phyloP scores from a whole-genome alignment of 78 protist genomes.

The Dictyostelium purpureum region DNA sequence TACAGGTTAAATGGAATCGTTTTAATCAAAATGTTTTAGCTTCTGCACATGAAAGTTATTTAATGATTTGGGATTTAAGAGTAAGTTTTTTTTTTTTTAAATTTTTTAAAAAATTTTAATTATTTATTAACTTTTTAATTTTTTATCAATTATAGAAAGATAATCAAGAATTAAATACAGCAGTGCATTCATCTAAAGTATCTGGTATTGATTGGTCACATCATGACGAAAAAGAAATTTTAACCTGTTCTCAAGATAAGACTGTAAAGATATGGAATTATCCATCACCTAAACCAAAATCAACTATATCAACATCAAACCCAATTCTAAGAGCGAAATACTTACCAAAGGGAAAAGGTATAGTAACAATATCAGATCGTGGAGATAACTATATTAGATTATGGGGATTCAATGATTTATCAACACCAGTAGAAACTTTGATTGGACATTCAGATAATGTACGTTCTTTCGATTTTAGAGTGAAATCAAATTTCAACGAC shows the following conservation, averaged over 20 bases:
- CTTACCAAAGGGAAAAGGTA: conserved; percentile 69
- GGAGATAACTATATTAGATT: conserved; percentile 71
- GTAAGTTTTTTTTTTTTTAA: background rate
- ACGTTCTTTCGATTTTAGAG: conserved; percentile 63
- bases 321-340: conserved; percentile 75
- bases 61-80: conserved; percentile 82
- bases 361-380: conserved; percentile 71
- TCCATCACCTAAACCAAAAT: conserved; percentile 20
- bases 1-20: conserved; percentile 80
- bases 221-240: conserved; percentile 37
- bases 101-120: background rate
- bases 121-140: background rate
- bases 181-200: conserved; percentile 71
- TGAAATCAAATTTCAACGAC: background rate
- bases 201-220: conserved; percentile 81
- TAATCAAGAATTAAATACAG: conserved; percentile 54
- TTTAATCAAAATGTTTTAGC: conserved; percentile 65
- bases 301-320: conserved; percentile 18
- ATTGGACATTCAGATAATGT: conserved; percentile 70
- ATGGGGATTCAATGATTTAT: conserved; percentile 38
- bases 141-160: conserved; percentile 8
- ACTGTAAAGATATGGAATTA: conserved; percentile 65
- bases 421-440: conserved; percentile 37
- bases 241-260: conserved; percentile 79
- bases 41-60: conserved; percentile 77